Base-by-base conservation (phyloP, 495 filamentous ascomycete species). In the Chaetomium tenue region DNA sequence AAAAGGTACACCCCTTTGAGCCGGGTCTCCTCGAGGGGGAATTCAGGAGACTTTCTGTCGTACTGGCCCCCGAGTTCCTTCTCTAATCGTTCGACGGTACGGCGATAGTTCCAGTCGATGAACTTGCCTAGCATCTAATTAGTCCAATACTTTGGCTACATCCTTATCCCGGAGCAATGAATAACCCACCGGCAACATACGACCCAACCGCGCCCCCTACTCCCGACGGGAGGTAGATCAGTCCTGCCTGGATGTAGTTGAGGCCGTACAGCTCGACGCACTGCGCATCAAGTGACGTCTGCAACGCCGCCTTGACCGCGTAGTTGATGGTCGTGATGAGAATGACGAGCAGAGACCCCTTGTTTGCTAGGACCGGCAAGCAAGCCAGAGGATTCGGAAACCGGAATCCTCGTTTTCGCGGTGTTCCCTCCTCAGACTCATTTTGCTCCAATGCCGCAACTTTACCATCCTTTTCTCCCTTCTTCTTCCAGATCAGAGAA, bases 1-100 rank as follows among this genome's bases (percentile, higher is more conserved):
- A 60, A 20, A 2, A 53, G 3, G 25, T 44, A 60, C 0, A 56
- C n/a, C 0, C 57, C 76, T 64, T 86, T 74, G 15, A 89, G 77
- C n/a, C 88, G 78, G 0, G 87, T 86, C 23, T 77, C 76, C 70
- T 90, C 88, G 62, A 91, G 86, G 2, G 88, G 87, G 46, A 89
- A 90, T 5, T 77, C 71, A 0, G 63, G 63, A 2, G 63, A 64
- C 20, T 58, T 60, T 22, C 59, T 64, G 48, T 64, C 63, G 47
- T 52, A 64, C 18, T 33, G n/a, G 5, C 16, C 11, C 11, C 63
- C 55, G 46, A 51, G 42, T 9, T 18, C 53, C 22, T 63, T 40
- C 2, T 37, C 26, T 9, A 63, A 26, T 9, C 48, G 54, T 8
- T 28, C 16, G 28, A 64, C 56, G 4, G 63, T 46, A 0, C 80